Evolutionary conservation across 495 filamentous ascomycete species (phyloP).

Genomic region (Aspergillus haitiensis): DNA sequence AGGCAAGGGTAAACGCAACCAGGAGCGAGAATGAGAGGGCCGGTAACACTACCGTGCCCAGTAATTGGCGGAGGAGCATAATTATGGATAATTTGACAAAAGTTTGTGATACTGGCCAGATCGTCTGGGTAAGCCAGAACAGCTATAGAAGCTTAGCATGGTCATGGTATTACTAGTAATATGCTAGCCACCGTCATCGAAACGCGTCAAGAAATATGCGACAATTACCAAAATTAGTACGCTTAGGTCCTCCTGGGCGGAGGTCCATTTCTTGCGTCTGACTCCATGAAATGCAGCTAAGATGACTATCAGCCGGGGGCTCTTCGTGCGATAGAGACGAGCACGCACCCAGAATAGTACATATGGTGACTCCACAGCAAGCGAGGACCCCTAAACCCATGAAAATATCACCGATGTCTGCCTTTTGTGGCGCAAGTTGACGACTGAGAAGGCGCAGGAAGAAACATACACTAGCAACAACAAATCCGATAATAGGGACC

Average conservation of each 20-base stretch:
- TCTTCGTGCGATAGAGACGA: neutral
- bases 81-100: slow-evolving; percentile 2
- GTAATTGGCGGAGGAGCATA: neutral
- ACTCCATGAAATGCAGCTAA: neutral
- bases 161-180: too few relatives aligned
- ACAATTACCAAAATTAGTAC: neutral
- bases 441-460: neutral
- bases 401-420: neutral
- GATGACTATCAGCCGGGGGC: neutral
- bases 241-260: neutral
- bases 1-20: neutral
- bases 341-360: neutral
- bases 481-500: neutral
- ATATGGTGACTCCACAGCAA: neutral
- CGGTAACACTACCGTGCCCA: neutral
- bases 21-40: neutral
- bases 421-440: neutral
- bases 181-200: neutral
- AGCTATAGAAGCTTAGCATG: neutral
- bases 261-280: neutral
- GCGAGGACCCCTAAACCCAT: neutral
- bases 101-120: neutral
- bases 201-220: neutral
- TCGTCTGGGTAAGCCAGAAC: neutral
- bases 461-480: neutral